phyloP scores from a whole-genome alignment of 2,329 filamentous ascomycete genomes.

The Akanthomyces dipterigenus region DNA sequence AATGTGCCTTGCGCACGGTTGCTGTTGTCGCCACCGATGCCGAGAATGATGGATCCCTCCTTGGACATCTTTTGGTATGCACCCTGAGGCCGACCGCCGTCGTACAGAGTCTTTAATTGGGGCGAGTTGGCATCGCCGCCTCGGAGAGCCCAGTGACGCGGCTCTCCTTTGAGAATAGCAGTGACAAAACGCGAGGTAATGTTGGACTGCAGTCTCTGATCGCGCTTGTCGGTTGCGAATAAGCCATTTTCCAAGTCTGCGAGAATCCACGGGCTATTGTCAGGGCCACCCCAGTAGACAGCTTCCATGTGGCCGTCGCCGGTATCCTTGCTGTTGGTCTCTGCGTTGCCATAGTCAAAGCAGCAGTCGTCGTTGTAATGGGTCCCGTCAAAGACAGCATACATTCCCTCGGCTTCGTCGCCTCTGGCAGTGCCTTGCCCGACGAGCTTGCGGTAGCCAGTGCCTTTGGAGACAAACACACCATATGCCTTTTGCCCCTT shows the following conservation, averaged over 20 bases:
- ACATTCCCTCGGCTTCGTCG: conserved; percentile 53
- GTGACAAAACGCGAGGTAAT: conserved; percentile 51
- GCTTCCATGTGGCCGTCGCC: conserved; percentile 64
- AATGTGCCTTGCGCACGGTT: conserved; percentile 53
- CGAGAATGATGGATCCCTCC: conserved; percentile 60
- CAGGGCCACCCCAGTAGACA: conserved; percentile 58
- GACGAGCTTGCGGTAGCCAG: conserved; percentile 56
- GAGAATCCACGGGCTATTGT: conserved; percentile 60
- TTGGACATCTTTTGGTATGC: conserved; percentile 59
- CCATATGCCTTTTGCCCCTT: conserved; percentile 58
- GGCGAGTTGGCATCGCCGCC: conserved; percentile 51
- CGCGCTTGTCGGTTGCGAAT: conserved; percentile 47
- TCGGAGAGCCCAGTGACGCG: conserved; percentile 52
- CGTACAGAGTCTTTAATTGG: conserved; percentile 51
- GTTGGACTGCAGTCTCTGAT: conserved; percentile 47
- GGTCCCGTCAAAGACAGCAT: conserved; percentile 52
- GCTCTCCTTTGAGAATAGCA: conserved; percentile 47
- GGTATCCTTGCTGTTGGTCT: conserved; percentile 44
- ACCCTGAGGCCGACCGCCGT: conserved; percentile 44
- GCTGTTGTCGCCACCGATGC: conserved; percentile 64
- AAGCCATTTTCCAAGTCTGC: conserved; percentile 62
- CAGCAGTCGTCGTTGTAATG: conserved; percentile 53
- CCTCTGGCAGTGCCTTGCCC: conserved; percentile 45
- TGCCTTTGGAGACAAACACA: conserved; percentile 54
- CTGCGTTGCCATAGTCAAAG: conserved; percentile 53